Conservation (phyloP, 305 asterid species). For the Nicotiana rustica region DNA sequence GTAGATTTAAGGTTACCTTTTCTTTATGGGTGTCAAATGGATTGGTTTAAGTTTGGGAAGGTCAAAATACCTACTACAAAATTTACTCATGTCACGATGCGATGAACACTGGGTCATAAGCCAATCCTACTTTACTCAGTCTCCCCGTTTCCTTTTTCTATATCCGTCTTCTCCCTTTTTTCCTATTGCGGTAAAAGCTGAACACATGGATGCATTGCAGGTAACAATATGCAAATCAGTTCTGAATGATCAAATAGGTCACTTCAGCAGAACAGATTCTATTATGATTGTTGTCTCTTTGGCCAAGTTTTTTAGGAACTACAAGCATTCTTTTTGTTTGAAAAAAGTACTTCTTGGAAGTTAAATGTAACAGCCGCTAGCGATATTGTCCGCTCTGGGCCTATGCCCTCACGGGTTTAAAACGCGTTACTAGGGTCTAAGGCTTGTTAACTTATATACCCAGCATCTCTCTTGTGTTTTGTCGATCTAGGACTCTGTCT, state of each 20-base stretch:
- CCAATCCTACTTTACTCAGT: background rate
- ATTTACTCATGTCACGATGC: slow-evolving; percentile 16
- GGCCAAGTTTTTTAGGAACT: too few relatives aligned
- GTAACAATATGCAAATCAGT: background rate
- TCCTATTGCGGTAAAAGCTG: background rate
- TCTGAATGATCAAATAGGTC: background rate
- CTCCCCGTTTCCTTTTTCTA: slow-evolving; percentile 7
- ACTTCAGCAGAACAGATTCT: slow-evolving; percentile 17
- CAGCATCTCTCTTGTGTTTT: too few relatives aligned
- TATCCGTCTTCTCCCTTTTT: background rate
- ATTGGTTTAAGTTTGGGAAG: background rate
- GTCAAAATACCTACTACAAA: slow-evolving; percentile 17
- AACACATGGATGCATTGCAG: background rate
- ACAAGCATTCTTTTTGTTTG: background rate
- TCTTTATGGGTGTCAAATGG: background rate
- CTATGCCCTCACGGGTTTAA: too few relatives aligned
- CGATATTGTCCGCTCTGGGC: too few relatives aligned
- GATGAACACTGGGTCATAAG: slow-evolving; percentile 17
- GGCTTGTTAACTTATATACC: too few relatives aligned
- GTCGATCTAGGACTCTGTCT: too few relatives aligned
- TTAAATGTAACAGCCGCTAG: background rate
- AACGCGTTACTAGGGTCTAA: too few relatives aligned
- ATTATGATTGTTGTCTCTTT: background rate
- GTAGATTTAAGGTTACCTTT: background rate
- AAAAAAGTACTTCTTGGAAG: background rate